Evolutionary conservation across 495 filamentous ascomycete genomes (phyloP).

Genomic region (Hypoxylon fuscum): DNA sequence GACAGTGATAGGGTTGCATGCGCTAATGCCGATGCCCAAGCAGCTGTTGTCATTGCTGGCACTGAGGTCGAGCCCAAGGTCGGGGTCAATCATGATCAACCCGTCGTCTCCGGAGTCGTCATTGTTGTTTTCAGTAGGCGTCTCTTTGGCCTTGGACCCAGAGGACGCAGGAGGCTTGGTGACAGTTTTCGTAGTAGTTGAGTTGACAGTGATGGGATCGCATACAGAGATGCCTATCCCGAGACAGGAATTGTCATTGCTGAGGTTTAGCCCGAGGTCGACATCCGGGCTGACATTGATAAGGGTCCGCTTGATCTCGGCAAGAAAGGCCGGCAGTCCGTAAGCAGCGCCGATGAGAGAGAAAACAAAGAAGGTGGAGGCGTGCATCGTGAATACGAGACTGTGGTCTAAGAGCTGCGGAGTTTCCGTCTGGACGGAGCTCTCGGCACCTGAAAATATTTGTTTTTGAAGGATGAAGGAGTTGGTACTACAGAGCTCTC

Average conservation of each 20-base stretch:
- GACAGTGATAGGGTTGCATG: conserved; percentile 44
- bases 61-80: conserved; percentile 10
- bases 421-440: conserved; percentile 6
- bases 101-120: conserved; percentile 10
- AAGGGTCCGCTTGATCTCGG: conserved; percentile 23
- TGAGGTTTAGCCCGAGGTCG: conserved; percentile 8
- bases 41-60: conserved; percentile 31
- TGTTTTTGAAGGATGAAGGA: conserved; percentile 4
- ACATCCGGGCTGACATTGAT: conserved; percentile 30
- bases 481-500: background rate
- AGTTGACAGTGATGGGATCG: conserved; percentile 43
- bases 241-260: conserved; percentile 37
- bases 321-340: conserved; percentile 18
- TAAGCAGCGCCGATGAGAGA: conserved; percentile 25
- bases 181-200: conserved; percentile 17
- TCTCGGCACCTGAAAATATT: background rate
- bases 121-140: background rate
- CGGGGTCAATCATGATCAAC: conserved; percentile 26
- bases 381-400: conserved; percentile 25
- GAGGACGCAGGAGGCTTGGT: background rate
- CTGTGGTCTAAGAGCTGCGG: background rate
- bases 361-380: conserved; percentile 28
- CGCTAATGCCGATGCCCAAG: conserved; percentile 44
- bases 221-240: conserved; percentile 44
- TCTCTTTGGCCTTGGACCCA: conserved; percentile 4